Evolutionary conservation across 2,329 filamentous ascomycete species (phyloP).

Genomic region (Dothideomycetes sp.): DNA sequence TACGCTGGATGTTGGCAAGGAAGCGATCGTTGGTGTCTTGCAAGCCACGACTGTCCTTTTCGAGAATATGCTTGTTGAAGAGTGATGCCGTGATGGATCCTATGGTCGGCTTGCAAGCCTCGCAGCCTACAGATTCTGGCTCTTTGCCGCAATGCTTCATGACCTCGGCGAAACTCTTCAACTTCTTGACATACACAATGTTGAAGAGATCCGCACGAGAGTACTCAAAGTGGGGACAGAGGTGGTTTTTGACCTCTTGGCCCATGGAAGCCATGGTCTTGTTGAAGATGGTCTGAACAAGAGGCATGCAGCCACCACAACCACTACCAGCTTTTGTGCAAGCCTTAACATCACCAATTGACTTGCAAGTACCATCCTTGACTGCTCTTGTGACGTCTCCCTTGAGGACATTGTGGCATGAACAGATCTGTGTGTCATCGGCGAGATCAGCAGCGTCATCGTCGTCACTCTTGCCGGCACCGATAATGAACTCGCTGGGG

Average conservation of each 20-base stretch:
- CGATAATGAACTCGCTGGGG: slow-evolving; percentile 75
- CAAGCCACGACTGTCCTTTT: slow-evolving; percentile 58
- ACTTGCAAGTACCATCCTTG: slow-evolving; percentile 72
- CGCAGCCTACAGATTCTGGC: slow-evolving; percentile 65
- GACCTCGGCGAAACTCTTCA: slow-evolving; percentile 63
- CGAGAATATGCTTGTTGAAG: slow-evolving; percentile 77
- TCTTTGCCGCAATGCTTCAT: slow-evolving; percentile 72
- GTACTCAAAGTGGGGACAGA: slow-evolving; percentile 77
- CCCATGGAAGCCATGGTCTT: slow-evolving; percentile 78
- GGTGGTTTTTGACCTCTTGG: slow-evolving; percentile 74
- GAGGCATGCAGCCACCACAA: slow-evolving; percentile 81
- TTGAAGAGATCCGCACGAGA: slow-evolving; percentile 84
- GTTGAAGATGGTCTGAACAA: slow-evolving; percentile 85
- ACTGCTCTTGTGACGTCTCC: slow-evolving; percentile 63
- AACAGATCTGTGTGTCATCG: slow-evolving; percentile 83
- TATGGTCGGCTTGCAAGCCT: slow-evolving; percentile 75
- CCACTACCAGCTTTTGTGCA: slow-evolving; percentile 89
- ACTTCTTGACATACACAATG: slow-evolving; percentile 71
- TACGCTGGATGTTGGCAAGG: slow-evolving; percentile 80
- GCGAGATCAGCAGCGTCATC: slow-evolving; percentile 70
- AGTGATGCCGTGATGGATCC: slow-evolving; percentile 72
- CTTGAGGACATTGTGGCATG: slow-evolving; percentile 87
- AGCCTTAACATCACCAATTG: slow-evolving; percentile 71
- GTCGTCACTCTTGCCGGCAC: slow-evolving; percentile 63
- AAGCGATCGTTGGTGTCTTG: slow-evolving; percentile 89